A percentile compares a stretch with the other conserved stretches of the same genome.
phyloP scores from a whole-genome alignment of 1,284 basidiomycete genomes.

The Cystobasidium pallidum region DNA sequence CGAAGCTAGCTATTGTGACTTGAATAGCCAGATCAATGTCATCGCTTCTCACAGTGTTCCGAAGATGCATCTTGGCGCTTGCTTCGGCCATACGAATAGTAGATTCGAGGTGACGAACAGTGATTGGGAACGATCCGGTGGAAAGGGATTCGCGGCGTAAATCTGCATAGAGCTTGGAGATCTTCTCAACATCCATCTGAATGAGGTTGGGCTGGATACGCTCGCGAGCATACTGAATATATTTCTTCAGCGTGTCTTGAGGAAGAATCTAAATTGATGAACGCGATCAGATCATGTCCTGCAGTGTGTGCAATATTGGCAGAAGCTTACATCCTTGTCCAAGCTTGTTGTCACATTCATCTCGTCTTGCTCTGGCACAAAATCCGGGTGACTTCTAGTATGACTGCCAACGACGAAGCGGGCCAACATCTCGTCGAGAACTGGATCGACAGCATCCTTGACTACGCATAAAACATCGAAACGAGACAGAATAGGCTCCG shows the following conservation, averaged over 20 bases:
- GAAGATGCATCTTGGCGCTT: constrained; percentile 95
- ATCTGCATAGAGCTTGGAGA: constrained; percentile 93
- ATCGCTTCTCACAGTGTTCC: constrained; percentile 92
- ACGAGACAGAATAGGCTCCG: constrained; percentile 97
- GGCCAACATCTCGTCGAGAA: constrained; percentile 93
- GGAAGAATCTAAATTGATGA: constrained; percentile 74
- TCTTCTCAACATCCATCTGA: constrained; percentile 93
- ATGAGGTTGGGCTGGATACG: constrained; percentile 88
- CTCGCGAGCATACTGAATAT: constrained; percentile 98
- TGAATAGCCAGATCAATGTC: constrained; percentile 98
- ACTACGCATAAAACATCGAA: constrained; percentile 99
- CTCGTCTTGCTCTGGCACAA: constrained; percentile 79
- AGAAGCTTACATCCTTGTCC: constrained; percentile 79
- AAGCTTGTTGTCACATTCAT: constrained; percentile 84
- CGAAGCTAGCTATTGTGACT: constrained; percentile 91
- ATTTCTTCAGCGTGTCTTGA: constrained; percentile 95
- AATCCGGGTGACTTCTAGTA: constrained; percentile 88
- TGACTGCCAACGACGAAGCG: constrained; percentile 97
- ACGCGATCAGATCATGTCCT: constrained; percentile 16
- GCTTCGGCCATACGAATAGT: constrained; percentile 99
- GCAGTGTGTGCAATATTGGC: neutral
- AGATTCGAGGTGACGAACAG: constrained; percentile 94
- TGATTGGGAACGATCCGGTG: constrained; percentile 97
- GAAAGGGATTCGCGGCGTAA: constrained; percentile 92
- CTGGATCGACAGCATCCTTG: constrained; percentile 94